Evolutionary conservation across 78 protist genomes (phyloP), one percentile per base, ranked within the genome.

Genomic region (Polysphondylium violaceum): DNA sequence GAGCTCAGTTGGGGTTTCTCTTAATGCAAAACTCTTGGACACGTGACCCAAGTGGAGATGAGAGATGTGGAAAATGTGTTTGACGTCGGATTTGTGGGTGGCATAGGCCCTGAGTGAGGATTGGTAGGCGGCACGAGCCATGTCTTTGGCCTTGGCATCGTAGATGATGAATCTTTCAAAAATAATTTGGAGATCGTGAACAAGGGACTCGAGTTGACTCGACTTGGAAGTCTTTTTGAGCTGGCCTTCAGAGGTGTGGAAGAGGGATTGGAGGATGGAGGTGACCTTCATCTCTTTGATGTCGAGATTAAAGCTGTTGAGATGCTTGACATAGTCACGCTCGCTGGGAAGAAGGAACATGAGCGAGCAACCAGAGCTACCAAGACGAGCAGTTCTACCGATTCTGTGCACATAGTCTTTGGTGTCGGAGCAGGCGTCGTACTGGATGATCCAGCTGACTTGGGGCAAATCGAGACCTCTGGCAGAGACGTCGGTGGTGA

Each of bases 331-430:
- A 60, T 92, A 95, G 31, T 41, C 50, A n/a, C n/a, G 43, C 81
- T 97, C 98, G 21, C 53, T 38, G 9, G 96, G 95, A 29, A 74
- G 29, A 0, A 97, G 27, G 83, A 97, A 96, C 12, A 96, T 21
- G 21, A 97, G 16, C 16, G 98, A 92, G 21, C 60, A 55, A 51
- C 99, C 99, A 1, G 8, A 50, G 40, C 95, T 87, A 19, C 98
- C 98, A 23, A 95, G 95, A 29, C 99, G 95, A 19, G 99, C 99
- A 6, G 99, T 98, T 36, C 99, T 94, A 53, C 98, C 99, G 73
- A 99, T 98, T 76, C 99, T 97, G 94, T 99, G 99, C 36, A 98
- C 96, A 68, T 98, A 99, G 27, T 96, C 98, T 61, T 95, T 96
- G 38, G 55, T 72, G 61, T 94, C 89, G 4, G 97, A 59, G 12